Base-by-base conservation (phyloP, 305 asterid genomes). In the Lippia alba region DNA sequence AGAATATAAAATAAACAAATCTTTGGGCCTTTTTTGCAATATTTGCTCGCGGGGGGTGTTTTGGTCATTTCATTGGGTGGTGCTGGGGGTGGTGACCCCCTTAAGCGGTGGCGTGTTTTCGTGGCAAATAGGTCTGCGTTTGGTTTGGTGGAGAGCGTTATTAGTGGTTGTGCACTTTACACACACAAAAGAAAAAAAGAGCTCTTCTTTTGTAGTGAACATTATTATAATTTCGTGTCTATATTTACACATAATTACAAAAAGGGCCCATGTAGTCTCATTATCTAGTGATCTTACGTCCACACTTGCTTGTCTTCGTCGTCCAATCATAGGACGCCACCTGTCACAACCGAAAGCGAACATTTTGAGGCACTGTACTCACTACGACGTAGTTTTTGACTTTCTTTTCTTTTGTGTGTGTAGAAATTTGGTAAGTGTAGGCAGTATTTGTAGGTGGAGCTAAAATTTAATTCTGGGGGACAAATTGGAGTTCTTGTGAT, bases 41-140 rank as follows among this genome's bases (percentile, higher is more conserved):
- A n/a, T n/a, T 9, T 0, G 20, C n/a, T n/a, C n/a, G n/a, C n/a
- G 66, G 54, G 65, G 87, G 89, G 62, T 53, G 67, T 17, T 73
- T 60, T 14, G 16, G 89, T 82, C 68, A 77, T 46, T 75, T 33
- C 18, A 8, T 5, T 4, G 68, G 0, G 44, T 46, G 56, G 5
- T 1, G 48, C 40, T 61, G 48, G 44, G 65, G 49, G 55, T 24
- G 71, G 57, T 41, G 65, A 40, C 19, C 32, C 70, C 85, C 85
- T 61, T 54, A 73, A 83, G 74, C 76, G 90, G 87, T 85, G 87
- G 88, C 86, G 94, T 89, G 92, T 82, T 78, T 82, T 81, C 85
- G 85, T 85, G 96, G 94, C 91, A 79, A 86, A 81, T 84, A 70
- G 86, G 85, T 73, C 72, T 85, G 85, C 76, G 82, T 77, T 81